Conservation (phyloP, 768 basidiomycete genomes). For the Termitomyces sp. region DNA sequence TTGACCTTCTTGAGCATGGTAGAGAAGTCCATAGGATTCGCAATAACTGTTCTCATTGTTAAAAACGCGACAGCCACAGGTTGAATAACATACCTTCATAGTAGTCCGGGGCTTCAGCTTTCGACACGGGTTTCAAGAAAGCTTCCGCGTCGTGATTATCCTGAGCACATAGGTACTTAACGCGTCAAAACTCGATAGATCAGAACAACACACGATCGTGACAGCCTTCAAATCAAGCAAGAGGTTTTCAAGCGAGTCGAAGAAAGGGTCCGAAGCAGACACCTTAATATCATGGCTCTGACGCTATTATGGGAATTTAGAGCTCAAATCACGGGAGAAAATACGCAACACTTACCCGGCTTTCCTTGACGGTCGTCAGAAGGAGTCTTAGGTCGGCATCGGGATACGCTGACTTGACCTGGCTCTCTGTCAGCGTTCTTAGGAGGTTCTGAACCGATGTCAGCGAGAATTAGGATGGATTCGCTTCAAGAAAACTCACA, state of each 20-base stretch:
- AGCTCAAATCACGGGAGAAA: slow-evolving; percentile 17
- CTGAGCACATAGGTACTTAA: slow-evolving; percentile 36
- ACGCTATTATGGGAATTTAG: slow-evolving; percentile 22
- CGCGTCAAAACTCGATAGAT: slow-evolving; percentile 21
- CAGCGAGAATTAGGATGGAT: slow-evolving; percentile 24
- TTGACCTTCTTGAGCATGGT: slow-evolving; percentile 95
- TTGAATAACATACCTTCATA: slow-evolving; percentile 66
- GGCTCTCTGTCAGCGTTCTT: slow-evolving; percentile 79
- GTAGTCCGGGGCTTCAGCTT: slow-evolving; percentile 89
- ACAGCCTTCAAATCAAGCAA: slow-evolving; percentile 80
- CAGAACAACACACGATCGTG: slow-evolving; percentile 51
- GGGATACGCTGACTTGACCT: slow-evolving; percentile 56
- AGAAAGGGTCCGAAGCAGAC: slow-evolving; percentile 73
- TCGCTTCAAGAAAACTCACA: slow-evolving; percentile 30
- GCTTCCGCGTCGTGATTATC: slow-evolving; percentile 90
- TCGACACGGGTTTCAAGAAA: slow-evolving; percentile 91
- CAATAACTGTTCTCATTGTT: slow-evolving; percentile 62
- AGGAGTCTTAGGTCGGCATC: slow-evolving; percentile 79
- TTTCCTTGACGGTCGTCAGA: slow-evolving; percentile 82
- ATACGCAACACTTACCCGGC: slow-evolving; percentile 63
- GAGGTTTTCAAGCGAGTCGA: slow-evolving; percentile 89
- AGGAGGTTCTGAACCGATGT: slow-evolving; percentile 71
- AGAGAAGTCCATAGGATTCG: slow-evolving; percentile 93
- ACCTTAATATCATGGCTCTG: slow-evolving; percentile 65
- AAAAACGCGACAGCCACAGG: slow-evolving; percentile 4